Percentiles rank a stretch among this genome's conserved stretches.
Evolutionary conservation across 441 rosid genomes (phyloP).

Genomic region (Gossypium aridum): DNA sequence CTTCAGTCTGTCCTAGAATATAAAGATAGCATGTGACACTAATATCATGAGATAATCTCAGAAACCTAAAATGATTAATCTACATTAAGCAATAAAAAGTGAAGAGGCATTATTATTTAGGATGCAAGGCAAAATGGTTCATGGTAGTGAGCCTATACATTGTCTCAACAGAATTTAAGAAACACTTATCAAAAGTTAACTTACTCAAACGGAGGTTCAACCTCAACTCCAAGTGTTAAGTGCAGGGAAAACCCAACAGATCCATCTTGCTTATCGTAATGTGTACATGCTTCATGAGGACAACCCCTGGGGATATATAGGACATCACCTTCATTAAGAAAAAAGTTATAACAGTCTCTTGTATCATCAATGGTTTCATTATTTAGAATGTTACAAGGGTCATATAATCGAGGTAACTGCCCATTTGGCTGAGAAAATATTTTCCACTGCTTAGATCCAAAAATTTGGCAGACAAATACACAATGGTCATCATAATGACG

Average conservation of each 20-base stretch:
- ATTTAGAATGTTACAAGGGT: conserved; percentile 25
- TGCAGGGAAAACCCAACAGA: conserved; percentile 43
- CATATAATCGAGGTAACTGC: conserved; percentile 49
- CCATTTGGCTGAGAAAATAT: conserved; percentile 28
- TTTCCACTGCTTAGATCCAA: conserved; percentile 50
- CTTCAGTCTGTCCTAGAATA: not conserved
- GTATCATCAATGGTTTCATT: conserved; percentile 18
- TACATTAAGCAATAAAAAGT: not conserved
- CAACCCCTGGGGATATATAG: conserved; percentile 66
- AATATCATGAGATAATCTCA: not conserved
- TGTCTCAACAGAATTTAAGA: not conserved
- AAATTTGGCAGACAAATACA: conserved; percentile 56
- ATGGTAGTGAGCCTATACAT: not conserved
- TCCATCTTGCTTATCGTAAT: conserved; percentile 13
- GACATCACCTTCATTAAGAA: conserved; percentile 49
- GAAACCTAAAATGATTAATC: not conserved
- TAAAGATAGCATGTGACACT: not conserved
- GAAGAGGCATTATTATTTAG: not conserved
- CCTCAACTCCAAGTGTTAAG: conserved; percentile 53
- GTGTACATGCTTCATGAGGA: conserved; percentile 47
- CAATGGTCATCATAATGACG: conserved; percentile 55
- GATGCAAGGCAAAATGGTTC: not conserved
- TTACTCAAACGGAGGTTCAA: conserved; percentile 69
- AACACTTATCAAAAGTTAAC: conserved; percentile 18
- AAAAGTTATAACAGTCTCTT: conserved; percentile 20